A percentile compares a stretch with the other conserved stretches of the same genome.
These are phyloP conservation scores for Marsdenia floribunda DNA, from an alignment of 257 asterid genomes.

Conservation along the genomic window DNA sequence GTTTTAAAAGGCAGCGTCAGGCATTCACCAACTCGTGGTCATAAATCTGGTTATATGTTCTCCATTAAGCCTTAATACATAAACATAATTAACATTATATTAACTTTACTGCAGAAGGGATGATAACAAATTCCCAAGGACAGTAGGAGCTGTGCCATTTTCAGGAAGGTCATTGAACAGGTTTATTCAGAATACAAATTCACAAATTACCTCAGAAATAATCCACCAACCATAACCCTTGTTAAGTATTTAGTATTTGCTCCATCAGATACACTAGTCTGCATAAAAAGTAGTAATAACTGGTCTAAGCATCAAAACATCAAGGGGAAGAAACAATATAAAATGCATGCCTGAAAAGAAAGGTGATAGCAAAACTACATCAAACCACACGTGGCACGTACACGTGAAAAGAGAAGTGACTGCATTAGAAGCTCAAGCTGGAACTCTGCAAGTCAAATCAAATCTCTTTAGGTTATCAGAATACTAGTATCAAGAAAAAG, in stretches of 20 bases:
- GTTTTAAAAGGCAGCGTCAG: neutral
- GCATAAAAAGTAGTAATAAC: conserved; percentile 30
- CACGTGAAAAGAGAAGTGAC: conserved; percentile 91
- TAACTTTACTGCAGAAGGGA: neutral
- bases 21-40: neutral
- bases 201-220: conserved; percentile 69
- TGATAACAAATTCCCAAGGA: neutral
- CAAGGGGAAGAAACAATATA: neutral
- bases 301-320: neutral
- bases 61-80: neutral
- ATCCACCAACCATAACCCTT: conserved; percentile 69
- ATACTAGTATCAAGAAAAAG: neutral
- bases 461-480: conserved; percentile 4
- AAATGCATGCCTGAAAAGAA: conserved; percentile 1
- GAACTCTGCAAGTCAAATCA: conserved; percentile 63
- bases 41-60: neutral
- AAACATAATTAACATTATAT: neutral
- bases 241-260: conserved; percentile 66
- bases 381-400: conserved; percentile 21
- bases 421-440: conserved; percentile 97
- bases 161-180: neutral
- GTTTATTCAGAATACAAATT: neutral
- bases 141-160: neutral
- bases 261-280: conserved; percentile 90
- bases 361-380: conserved; percentile 1